These are phyloP conservation scores for Solanum chiquidenum DNA, from an alignment of 257 asterid genomes.

Conservation along the genomic window DNA sequence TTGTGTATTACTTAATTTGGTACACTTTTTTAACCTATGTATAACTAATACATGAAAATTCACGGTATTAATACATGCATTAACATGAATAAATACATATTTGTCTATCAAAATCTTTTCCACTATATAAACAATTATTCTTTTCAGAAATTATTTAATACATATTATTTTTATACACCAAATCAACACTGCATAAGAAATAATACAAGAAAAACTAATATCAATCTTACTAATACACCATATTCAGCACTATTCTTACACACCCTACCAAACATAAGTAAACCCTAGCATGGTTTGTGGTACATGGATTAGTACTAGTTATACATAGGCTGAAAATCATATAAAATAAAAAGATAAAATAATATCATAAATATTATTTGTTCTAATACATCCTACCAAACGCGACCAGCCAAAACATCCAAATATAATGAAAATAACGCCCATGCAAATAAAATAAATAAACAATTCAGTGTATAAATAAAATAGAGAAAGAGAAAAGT, in stretches of 20 bases:
- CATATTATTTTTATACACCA: neutral
- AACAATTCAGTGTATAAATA: neutral
- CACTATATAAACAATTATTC: too few species aligned
- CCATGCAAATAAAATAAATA: neutral
- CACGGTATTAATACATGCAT: neutral
- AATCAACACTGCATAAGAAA: neutral
- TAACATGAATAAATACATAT: neutral
- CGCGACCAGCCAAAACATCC: too few species aligned
- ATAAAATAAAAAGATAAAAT: too few species aligned
- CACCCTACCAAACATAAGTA: too few species aligned
- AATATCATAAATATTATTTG: too few species aligned
- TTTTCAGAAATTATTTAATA: neutral
- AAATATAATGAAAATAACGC: neutral
- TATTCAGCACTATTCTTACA: neutral
- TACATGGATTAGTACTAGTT: too few species aligned
- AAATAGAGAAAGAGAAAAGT: neutral
- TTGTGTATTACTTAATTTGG: too few species aligned
- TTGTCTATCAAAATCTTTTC: neutral
- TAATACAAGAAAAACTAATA: neutral
- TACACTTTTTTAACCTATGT: too few species aligned
- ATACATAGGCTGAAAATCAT: neutral
- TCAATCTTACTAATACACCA: neutral
- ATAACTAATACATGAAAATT: too few species aligned
- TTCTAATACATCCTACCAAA: too few species aligned
- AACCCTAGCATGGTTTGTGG: neutral